Conservation (phyloP, 768 basidiomycete species). For the Xerocomus potaroensis region DNA sequence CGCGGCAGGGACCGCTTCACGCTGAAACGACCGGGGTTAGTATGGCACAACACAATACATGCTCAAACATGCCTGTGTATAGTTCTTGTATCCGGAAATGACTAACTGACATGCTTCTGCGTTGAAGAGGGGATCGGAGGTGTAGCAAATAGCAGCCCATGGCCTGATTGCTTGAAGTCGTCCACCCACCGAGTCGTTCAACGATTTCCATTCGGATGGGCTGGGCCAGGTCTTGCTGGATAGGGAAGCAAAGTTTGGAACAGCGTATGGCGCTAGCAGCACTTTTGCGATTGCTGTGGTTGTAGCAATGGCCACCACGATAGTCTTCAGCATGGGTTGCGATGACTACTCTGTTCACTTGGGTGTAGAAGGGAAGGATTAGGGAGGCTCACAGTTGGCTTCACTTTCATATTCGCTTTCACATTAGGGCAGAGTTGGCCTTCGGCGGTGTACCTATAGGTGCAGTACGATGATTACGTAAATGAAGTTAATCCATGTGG, state of each 20-base stretch:
- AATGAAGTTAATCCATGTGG: too few relatives aligned
- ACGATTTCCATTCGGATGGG: slow-evolving; percentile 5
- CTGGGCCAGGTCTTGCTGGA: slow-evolving; percentile 9
- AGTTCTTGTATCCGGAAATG: slow-evolving; percentile 12
- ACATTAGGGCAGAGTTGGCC: too few relatives aligned
- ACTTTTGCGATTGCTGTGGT: background rate
- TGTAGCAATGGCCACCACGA: background rate
- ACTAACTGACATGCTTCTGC: slow-evolving; percentile 13
- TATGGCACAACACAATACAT: background rate
- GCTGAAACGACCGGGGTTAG: slow-evolving; percentile 11
- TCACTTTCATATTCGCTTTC: too few relatives aligned
- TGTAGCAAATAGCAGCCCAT: slow-evolving; percentile 21
- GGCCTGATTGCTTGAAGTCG: slow-evolving; percentile 17
- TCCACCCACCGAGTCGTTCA: slow-evolving; percentile 16
- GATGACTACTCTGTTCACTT: too few relatives aligned
- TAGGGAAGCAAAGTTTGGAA: slow-evolving; percentile 1
- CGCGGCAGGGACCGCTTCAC: slow-evolving; percentile 15
- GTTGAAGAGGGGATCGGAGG: slow-evolving; percentile 16
- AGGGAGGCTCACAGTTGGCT: too few relatives aligned
- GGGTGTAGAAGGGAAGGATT: too few relatives aligned
- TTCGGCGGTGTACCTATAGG: too few relatives aligned
- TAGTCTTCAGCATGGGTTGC: background rate
- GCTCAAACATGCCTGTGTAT: slow-evolving; percentile 9
- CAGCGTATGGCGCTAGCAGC: slow-evolving; percentile 7
- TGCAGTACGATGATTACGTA: too few relatives aligned